Percentiles rank a stretch among this genome's conserved stretches.
phyloP scores from a whole-genome alignment of 2,329 filamentous ascomycete genomes.

The Colletotrichum sp. region DNA sequence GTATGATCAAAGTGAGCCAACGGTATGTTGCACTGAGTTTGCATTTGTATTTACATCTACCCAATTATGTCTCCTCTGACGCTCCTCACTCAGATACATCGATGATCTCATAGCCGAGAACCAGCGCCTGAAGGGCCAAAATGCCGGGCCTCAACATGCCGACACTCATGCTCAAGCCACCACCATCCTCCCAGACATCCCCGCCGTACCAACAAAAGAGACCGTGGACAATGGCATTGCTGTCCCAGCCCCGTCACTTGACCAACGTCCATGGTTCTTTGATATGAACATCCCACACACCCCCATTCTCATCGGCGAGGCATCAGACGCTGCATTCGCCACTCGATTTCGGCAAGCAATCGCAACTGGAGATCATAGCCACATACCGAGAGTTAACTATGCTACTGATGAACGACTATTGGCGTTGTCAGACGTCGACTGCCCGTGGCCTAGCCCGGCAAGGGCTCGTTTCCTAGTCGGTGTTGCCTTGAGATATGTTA shows the following conservation, averaged over 20 bases:
- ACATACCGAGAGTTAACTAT: conserved; percentile 40
- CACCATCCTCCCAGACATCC: neutral
- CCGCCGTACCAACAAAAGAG: neutral
- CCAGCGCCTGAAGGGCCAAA: conserved; percentile 28
- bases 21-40: conserved; percentile 27
- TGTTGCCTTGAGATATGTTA: conserved; percentile 45
- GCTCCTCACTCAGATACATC: conserved; percentile 30
- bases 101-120: conserved; percentile 40
- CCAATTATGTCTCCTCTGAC: neutral
- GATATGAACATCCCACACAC: conserved; percentile 36
- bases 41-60: conserved; percentile 25
- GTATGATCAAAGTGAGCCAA: conserved; percentile 36
- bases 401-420: conserved; percentile 33
- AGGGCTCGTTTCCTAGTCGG: conserved; percentile 42
- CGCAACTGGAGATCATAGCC: conserved; percentile 31
- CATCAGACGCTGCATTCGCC: conserved; percentile 40
- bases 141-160: neutral
- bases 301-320: conserved; percentile 39
- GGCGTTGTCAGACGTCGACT: conserved; percentile 31
- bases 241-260: conserved; percentile 23
- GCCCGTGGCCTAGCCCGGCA: conserved; percentile 42
- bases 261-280: conserved; percentile 38
- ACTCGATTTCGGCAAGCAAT: conserved; percentile 40
- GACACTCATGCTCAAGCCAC: neutral
- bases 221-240: neutral